These are phyloP conservation scores for Plasmodium malariae DNA, from an alignment of 169 alveolate genomes.

Conservation along the genomic window DNA sequence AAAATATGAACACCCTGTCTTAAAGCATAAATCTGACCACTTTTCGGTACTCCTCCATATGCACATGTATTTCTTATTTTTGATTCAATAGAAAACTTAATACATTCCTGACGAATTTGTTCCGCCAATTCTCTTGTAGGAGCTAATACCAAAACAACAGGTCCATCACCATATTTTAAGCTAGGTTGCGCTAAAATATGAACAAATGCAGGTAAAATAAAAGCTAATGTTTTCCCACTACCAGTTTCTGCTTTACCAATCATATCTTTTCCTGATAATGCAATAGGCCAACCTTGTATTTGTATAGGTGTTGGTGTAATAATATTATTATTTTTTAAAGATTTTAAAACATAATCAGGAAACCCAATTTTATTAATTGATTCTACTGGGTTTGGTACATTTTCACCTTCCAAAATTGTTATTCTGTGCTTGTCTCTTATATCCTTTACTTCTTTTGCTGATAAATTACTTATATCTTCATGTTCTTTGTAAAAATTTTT, in stretches of 20 bases:
- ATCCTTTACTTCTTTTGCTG: constrained; percentile 90
- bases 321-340: constrained; percentile 90
- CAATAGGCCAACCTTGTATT: constrained; percentile 97
- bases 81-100: constrained; percentile 91
- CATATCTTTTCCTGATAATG: constrained; percentile 95
- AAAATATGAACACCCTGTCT: constrained; percentile 96
- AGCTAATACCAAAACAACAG: constrained; percentile 97
- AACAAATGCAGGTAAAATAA: constrained; percentile 96
- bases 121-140: constrained; percentile 99
- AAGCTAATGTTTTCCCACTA: constrained; percentile 98
- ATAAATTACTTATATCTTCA: constrained; percentile 87
- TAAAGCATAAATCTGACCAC: constrained; percentile 89
- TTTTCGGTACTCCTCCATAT: constrained; percentile 97
- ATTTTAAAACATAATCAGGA: constrained; percentile 94
- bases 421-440: constrained; percentile 89
- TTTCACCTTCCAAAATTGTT: constrained; percentile 90
- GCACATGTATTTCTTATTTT: constrained; percentile 91
- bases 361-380: constrained; percentile 93
- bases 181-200: constrained; percentile 94
- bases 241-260: constrained; percentile 99
- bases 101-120: constrained; percentile 96
- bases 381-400: constrained; percentile 94
- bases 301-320: constrained; percentile 96
- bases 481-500: constrained; percentile 95
- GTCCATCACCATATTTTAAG: constrained; percentile 96